Evolutionary conservation across 306 rosid genomes (phyloP).

Genomic region (Medicago lupulina): DNA sequence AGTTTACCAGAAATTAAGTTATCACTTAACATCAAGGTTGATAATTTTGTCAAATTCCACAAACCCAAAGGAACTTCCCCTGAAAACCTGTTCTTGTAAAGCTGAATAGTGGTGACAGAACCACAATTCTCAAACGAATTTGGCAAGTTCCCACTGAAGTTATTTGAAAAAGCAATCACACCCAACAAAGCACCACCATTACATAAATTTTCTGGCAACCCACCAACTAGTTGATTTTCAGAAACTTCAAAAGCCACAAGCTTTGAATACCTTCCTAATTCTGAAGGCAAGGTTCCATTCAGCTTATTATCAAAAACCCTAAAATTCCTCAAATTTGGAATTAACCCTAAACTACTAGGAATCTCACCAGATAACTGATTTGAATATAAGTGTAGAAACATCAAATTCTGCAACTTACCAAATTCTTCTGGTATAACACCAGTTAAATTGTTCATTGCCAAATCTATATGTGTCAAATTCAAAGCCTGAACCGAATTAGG

Average conservation of each 20-base stretch:
- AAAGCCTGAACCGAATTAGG: constrained; percentile 57
- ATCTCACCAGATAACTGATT: constrained; percentile 69
- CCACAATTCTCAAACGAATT: constrained; percentile 62
- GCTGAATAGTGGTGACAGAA: constrained; percentile 53
- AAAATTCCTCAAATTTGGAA: constrained; percentile 51
- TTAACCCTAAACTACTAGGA: constrained; percentile 62
- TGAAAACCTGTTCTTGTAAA: constrained; percentile 59
- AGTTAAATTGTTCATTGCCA: constrained; percentile 64
- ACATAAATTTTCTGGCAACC: constrained; percentile 74
- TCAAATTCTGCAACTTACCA: constrained; percentile 58
- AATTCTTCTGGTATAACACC: constrained; percentile 67
- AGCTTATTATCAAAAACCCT: constrained; percentile 61
- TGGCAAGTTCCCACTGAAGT: constrained; percentile 65
- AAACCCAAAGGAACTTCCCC: constrained; percentile 75
- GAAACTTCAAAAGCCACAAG: constrained; percentile 69
- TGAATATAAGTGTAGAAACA: constrained; percentile 46
- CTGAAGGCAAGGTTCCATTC: constrained; percentile 79
- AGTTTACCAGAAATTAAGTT: constrained; percentile 76
- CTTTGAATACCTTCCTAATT: constrained; percentile 68
- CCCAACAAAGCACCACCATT: constrained; percentile 60
- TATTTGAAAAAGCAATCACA: constrained; percentile 62
- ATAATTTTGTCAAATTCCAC: constrained; percentile 63
- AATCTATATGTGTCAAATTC: constrained; percentile 54
- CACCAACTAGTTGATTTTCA: constrained; percentile 63
- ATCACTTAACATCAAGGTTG: constrained; percentile 62